These are phyloP conservation scores for Gymnopilus dilepis DNA, from an alignment of 768 basidiomycete species.

Conservation along the genomic window DNA sequence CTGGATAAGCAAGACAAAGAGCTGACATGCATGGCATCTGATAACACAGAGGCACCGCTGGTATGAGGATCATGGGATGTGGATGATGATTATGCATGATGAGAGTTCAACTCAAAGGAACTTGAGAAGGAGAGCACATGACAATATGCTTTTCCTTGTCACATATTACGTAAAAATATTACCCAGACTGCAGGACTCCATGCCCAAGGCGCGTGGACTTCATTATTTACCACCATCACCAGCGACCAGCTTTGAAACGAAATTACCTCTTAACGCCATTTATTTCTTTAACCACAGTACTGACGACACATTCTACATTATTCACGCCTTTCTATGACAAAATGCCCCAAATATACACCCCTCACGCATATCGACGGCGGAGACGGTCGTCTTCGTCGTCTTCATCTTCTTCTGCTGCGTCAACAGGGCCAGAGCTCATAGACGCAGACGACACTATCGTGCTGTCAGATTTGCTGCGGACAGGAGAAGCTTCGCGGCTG, in stretches of 20 bases:
- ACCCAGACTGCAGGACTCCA: too few relatives aligned
- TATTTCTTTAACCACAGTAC: not conserved
- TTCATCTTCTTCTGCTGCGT: slow-evolving; percentile 15
- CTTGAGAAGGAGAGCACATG: too few relatives aligned
- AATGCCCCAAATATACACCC: slow-evolving; percentile 24
- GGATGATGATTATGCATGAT: too few relatives aligned
- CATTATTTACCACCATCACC: not conserved
- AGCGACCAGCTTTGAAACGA: not conserved
- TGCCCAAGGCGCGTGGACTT: too few relatives aligned
- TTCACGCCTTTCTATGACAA: not conserved
- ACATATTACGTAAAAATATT: too few relatives aligned
- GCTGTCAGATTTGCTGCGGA: slow-evolving; percentile 74
- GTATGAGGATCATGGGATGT: too few relatives aligned
- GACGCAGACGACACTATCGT: slow-evolving; percentile 74
- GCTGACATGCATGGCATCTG: too few relatives aligned
- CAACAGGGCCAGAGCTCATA: slow-evolving; percentile 7
- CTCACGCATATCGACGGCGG: not conserved
- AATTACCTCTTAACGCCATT: not conserved
- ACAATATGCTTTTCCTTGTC: too few relatives aligned
- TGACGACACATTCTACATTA: not conserved
- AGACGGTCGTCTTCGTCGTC: slow-evolving; percentile 16
- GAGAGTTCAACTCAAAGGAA: too few relatives aligned
- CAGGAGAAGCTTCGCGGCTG: slow-evolving; percentile 74
- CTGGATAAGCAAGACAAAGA: too few relatives aligned
- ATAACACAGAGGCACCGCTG: too few relatives aligned